Conservation (phyloP, 306 rosid genomes). For the Crotalaria pallida region DNA sequence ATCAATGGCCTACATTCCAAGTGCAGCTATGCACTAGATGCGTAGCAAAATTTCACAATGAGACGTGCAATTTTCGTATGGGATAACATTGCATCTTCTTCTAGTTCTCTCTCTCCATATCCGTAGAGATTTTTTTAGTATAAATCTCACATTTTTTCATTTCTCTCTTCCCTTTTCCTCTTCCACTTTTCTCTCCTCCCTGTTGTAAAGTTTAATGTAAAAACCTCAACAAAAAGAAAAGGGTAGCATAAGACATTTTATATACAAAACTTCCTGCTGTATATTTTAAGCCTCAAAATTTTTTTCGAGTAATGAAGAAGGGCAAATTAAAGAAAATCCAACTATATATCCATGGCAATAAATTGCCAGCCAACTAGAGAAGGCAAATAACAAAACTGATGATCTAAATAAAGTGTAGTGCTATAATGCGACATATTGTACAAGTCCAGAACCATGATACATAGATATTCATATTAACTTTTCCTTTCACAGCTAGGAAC, state of each 20-base stretch:
- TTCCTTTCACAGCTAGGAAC: constrained; percentile 13
- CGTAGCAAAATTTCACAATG: too few species aligned
- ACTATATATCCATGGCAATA: not conserved
- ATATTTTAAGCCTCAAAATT: not conserved
- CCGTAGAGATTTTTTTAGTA: too few species aligned
- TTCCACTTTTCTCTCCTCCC: too few species aligned
- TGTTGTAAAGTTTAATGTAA: too few species aligned
- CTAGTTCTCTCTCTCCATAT: too few species aligned
- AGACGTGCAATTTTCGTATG: too few species aligned
- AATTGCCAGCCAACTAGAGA: not conserved
- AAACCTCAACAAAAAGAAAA: too few species aligned
- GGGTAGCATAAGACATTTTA: not conserved
- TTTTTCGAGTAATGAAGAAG: not conserved
- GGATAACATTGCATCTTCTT: too few species aligned
- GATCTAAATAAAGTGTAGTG: not conserved
- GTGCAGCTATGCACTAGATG: too few species aligned
- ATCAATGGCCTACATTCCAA: too few species aligned
- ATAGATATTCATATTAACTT: constrained; percentile 10
- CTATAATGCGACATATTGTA: not conserved
- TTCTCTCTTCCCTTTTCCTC: too few species aligned
- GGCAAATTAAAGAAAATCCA: not conserved
- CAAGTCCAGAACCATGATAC: constrained; percentile 11
- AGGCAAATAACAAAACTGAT: not conserved
- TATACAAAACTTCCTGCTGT: not conserved
- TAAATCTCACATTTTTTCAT: too few species aligned